These are phyloP conservation scores for Ophiostoma sp. DNA, from an alignment of 2,329 filamentous ascomycete genomes.

Conservation along the genomic window DNA sequence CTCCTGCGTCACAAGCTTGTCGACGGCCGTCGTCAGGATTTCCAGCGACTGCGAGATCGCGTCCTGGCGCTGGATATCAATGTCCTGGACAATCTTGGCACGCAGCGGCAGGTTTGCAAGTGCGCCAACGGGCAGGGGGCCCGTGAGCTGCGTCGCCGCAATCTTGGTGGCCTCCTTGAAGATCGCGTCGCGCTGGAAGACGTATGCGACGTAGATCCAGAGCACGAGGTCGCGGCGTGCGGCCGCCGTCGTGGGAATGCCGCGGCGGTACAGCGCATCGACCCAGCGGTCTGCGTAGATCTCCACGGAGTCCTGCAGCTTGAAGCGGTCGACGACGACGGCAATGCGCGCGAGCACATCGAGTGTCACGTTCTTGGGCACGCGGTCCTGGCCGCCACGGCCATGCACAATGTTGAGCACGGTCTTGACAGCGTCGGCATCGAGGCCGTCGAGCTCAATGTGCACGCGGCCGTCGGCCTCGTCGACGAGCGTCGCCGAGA, in stretches of 20 bases:
- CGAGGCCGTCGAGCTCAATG: constrained; percentile 32
- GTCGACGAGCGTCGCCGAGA: constrained; percentile 21
- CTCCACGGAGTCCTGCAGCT: constrained; percentile 40
- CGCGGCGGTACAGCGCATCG: constrained; percentile 24
- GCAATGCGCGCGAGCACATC: constrained; percentile 43
- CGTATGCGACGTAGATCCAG: constrained; percentile 33
- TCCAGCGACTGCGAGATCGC: constrained; percentile 28
- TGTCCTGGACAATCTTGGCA: constrained; percentile 30
- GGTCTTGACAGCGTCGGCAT: constrained; percentile 37
- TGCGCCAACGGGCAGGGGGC: constrained; percentile 25
- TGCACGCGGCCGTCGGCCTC: constrained; percentile 33
- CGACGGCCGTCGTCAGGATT: constrained; percentile 28
- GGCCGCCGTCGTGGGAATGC: constrained; percentile 24
- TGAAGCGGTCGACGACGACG: constrained; percentile 40
- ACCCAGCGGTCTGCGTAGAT: constrained; percentile 41
- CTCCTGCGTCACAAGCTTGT: constrained; percentile 24
- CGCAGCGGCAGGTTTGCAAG: constrained; percentile 30
- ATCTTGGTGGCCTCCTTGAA: constrained; percentile 30
- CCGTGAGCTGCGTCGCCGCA: constrained; percentile 29
- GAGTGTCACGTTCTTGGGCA: constrained; percentile 37
- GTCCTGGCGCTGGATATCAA: constrained; percentile 31
- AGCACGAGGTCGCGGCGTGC: constrained; percentile 29
- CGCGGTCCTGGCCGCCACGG: constrained; percentile 35
- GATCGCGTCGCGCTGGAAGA: constrained; percentile 30
- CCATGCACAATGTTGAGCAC: constrained; percentile 44